These are phyloP conservation scores for Linnemannia hyalina DNA, from an alignment of 192 early-diverging fungal genomes.

Conservation along the genomic window DNA sequence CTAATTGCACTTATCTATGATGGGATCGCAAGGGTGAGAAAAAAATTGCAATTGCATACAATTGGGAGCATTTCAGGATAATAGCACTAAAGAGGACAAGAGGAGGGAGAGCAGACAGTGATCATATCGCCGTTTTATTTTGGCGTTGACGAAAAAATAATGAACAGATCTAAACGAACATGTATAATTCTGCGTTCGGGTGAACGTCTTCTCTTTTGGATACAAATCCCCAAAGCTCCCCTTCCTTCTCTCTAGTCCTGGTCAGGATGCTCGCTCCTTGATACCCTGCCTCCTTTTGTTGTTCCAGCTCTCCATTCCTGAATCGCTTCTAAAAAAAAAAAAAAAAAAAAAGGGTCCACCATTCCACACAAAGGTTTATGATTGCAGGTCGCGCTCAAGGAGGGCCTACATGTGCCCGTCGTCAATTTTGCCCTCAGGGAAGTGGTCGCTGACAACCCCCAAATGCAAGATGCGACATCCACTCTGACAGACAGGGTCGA, in stretches of 20 bases:
- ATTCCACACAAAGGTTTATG: too few species aligned
- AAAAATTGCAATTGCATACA: background rate
- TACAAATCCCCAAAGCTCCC: background rate
- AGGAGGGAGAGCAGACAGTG: background rate
- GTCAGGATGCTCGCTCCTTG: too few species aligned
- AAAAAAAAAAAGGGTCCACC: too few species aligned
- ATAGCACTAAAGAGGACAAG: background rate
- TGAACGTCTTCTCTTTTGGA: background rate
- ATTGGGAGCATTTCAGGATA: too few species aligned
- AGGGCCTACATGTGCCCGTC: constrained; percentile 67
- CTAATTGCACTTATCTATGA: too few species aligned
- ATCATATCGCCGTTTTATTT: background rate
- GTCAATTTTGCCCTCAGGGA: constrained; percentile 65
- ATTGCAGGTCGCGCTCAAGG: background rate
- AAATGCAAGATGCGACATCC: constrained; percentile 91
- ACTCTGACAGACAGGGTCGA: constrained; percentile 89
- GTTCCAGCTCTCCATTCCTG: too few species aligned
- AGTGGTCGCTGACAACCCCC: constrained; percentile 76
- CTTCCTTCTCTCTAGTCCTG: too few species aligned
- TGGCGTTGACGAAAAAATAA: background rate
- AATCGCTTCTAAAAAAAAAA: too few species aligned
- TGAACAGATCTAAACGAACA: background rate
- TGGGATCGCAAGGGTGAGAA: background rate
- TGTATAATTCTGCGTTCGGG: background rate
- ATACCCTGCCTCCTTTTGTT: too few species aligned